Evolutionary conservation across 257 asterid species (phyloP), one percentile per base, ranked within the genome.

Genomic region (Solanum boliviense): DNA sequence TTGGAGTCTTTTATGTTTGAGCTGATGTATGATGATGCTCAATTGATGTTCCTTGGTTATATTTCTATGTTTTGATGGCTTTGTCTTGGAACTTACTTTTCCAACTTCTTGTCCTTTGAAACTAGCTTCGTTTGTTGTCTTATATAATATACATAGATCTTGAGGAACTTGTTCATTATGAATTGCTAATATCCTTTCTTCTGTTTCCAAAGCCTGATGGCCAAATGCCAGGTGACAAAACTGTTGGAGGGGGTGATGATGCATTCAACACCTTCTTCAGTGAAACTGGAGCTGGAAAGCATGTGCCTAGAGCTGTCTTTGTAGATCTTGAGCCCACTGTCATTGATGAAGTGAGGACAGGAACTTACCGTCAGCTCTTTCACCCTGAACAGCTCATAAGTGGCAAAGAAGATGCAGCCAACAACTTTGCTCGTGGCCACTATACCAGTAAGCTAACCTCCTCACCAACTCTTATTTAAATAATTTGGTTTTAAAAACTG

Each of bases 271-370:
- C 90, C 81, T 88, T 88, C 84, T 88, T 88, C 88, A 84, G 88
- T 16, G 90, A 88, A 41, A 88, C 90, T 27, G 88, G 90, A 58
- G 90, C 90, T 32, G 90, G 90, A 34, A 88, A 88, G 87, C 90
- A 88, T 86, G 90, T 88, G 2, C 90, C 90, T 4, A 78, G 90
- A 16, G 90, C 90, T 29, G 90, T 88, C 39, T 88, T 88, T 36
- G 86, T 88, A 8, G 90, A 88, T 88, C 90, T 88, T n/a, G 90
- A 88, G 41, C 90, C 90, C 18, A 88, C 90, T 36, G 90, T 88
- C n/a, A 88, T 88, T 48, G 90, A 88, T 74, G 90, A 88, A 79
- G 90, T 88, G 29, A 85, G 90, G 75, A 88, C 90, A 36, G 88
- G 90, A 41, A 85, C 90, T 16, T 88, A 84, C 73, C 65, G 88